Evolutionary conservation across 2,329 filamentous ascomycete genomes (phyloP).

Genomic region (Talaromyces rugulosus): DNA sequence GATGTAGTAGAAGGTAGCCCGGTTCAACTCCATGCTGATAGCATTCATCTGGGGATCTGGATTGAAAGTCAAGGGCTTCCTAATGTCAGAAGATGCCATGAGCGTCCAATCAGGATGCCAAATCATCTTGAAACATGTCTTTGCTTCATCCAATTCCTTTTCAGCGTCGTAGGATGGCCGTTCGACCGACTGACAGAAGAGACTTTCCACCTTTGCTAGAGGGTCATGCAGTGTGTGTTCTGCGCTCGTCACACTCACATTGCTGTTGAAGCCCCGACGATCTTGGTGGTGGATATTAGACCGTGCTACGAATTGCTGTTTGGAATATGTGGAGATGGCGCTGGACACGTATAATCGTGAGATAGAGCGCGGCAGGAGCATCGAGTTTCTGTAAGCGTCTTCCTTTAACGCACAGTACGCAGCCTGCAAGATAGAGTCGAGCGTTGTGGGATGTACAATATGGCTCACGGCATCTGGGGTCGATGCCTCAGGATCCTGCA

Average conservation of each 20-base stretch:
- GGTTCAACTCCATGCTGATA: not conserved
- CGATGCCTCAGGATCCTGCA: not conserved
- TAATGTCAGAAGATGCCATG: not conserved
- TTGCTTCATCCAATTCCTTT: not conserved
- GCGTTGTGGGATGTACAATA: constrained; percentile 1
- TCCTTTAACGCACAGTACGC: not conserved
- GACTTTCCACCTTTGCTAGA: not conserved
- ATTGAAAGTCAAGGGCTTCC: not conserved
- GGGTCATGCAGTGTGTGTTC: not conserved
- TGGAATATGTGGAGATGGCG: not conserved
- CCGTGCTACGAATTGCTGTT: not conserved
- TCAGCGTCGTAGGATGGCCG: not conserved
- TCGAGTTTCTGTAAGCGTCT: not conserved
- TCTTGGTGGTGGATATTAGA: not conserved
- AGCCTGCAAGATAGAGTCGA: constrained; percentile 1
- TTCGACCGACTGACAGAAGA: not conserved
- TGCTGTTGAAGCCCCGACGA: not conserved
- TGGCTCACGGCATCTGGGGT: not conserved
- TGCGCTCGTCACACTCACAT: not conserved
- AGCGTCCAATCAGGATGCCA: not conserved
- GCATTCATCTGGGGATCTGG: not conserved
- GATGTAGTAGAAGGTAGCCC: not conserved
- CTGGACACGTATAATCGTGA: not conserved
- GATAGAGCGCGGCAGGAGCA: not conserved
- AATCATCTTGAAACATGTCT: not conserved